Base-by-base conservation (phyloP, 495 filamentous ascomycete genomes). In the Bathelium albidoporum region DNA sequence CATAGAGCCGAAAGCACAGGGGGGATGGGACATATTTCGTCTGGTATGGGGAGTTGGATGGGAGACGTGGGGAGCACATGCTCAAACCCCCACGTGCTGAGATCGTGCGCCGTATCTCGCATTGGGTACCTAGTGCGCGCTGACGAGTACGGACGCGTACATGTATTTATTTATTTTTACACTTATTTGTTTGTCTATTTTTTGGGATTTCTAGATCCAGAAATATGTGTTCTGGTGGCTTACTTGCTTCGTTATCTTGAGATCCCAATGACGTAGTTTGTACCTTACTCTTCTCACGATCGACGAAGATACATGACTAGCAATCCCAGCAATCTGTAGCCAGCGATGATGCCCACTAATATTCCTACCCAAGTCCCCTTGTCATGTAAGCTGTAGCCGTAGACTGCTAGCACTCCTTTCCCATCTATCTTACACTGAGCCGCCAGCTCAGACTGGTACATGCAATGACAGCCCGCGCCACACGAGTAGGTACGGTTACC, bases 311-410 rank as follows among this genome's bases (percentile, higher is more conserved):
- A 71, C 61, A 76, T 52, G 4, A 73, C 73, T 34, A 74, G 16
- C 76, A 76, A 83, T 16, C 80, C 82, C n/a, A 90, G 77, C 11
- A 91, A 41, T 55, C 89, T 75, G 75, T 90, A 90, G 0, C 83
- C 89, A 0, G 82, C 71, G 71, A 90, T 85, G 62, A 94, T 92
- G 4, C 76, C 84, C 22, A 92, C 65, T 70, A 91, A 74, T 68
- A 91, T 90, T 0, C 89, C 89, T 28, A 89, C 82, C 81, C 88
- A 89, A 64, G 83, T 83, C 0, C 85, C 87, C 32, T 79, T 83
- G 29, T 79, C 71, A 0, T 84, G 86, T 18, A 78, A 82, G 12
- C 76, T 73, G 72, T 89, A 91, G 2, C 84, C 86, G 72, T 90
- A 91, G 24, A 74, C 71, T 63, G 83, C 77, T 49, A 93, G 72